Evolutionary conservation across 805 yeast species (phyloP).

Genomic region (Kregervanrija pseudodelftensis): DNA sequence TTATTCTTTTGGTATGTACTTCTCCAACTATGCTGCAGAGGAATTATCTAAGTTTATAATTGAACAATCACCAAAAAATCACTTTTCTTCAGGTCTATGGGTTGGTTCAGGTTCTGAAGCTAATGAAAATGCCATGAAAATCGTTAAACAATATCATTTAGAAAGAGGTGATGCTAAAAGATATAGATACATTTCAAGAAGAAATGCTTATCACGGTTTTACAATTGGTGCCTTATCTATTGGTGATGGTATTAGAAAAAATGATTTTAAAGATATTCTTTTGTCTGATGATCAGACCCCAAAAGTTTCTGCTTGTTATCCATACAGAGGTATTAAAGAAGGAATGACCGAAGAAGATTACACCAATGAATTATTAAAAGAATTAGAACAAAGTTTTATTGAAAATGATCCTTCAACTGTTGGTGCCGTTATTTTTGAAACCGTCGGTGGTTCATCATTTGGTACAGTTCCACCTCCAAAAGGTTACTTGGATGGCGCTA

Average conservation of each 20-base stretch:
- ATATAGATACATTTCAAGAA: slow-evolving; percentile 36
- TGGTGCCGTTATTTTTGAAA: slow-evolving; percentile 35
- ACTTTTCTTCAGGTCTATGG: slow-evolving; percentile 36
- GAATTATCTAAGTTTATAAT: slow-evolving; percentile 37
- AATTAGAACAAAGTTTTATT: slow-evolving; percentile 33
- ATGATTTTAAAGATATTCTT: slow-evolving; percentile 24
- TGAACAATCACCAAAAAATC: slow-evolving; percentile 32
- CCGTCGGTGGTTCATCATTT: slow-evolving; percentile 38
- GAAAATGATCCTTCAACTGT: slow-evolving; percentile 37
- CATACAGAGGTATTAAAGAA: slow-evolving; percentile 14
- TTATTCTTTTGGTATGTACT: slow-evolving; percentile 29
- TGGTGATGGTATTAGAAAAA: slow-evolving; percentile 31
- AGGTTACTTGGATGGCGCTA: slow-evolving; percentile 38
- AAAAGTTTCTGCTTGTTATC: slow-evolving; percentile 23
- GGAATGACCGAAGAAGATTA: slow-evolving; percentile 29
- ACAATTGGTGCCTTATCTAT: slow-evolving; percentile 40
- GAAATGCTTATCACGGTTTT: slow-evolving; percentile 43
- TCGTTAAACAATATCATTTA: slow-evolving; percentile 44
- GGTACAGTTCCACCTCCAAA: slow-evolving; percentile 39
- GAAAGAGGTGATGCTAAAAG: slow-evolving; percentile 37
- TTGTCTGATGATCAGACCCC: slow-evolving; percentile 19
- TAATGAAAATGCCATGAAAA: slow-evolving; percentile 71
- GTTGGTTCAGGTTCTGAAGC: slow-evolving; percentile 76
- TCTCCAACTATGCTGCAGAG: slow-evolving; percentile 36
- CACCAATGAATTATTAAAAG: slow-evolving; percentile 27